Percentiles rank a stretch among this genome's conserved stretches.
Conservation (phyloP, 2,329 filamentous ascomycete species). For the Fusarium sp. region DNA sequence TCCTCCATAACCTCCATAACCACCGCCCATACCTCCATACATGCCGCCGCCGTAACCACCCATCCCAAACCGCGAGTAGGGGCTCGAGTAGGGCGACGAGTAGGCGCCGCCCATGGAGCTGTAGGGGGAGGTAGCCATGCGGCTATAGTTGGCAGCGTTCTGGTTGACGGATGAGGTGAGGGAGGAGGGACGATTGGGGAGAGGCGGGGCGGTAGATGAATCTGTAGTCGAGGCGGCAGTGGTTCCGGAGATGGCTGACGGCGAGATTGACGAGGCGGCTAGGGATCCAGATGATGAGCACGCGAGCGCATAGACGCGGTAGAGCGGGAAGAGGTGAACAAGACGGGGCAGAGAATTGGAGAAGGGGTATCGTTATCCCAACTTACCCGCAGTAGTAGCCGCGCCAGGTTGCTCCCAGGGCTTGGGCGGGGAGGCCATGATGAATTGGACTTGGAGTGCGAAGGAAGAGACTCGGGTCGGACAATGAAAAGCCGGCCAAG, state of each 20-base stretch:
- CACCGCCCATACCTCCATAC: constrained; percentile 47
- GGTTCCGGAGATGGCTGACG: constrained; percentile 60
- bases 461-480: constrained; percentile 12
- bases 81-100: constrained; percentile 58
- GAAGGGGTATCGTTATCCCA: constrained; percentile 28
- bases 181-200: constrained; percentile 86
- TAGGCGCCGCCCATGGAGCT: constrained; percentile 62
- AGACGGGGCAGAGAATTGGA: constrained; percentile 10
- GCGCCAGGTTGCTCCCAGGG: constrained; percentile 92
- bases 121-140: constrained; percentile 69
- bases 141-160: constrained; percentile 87
- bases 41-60: constrained; percentile 32
- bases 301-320: constrained; percentile 44
- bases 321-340: constrained; percentile 4
- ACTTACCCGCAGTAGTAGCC: constrained; percentile 67
- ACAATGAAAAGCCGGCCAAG: constrained; percentile 19
- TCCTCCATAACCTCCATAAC: constrained; percentile 60
- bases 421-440: constrained; percentile 90
- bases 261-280: constrained; percentile 60
- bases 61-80: constrained; percentile 61
- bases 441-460: constrained; percentile 25
- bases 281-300: constrained; percentile 38
- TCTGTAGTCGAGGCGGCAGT: constrained; percentile 56
- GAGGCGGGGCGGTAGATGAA: constrained; percentile 70
- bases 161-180: constrained; percentile 87